Evolutionary conservation across 148 eudicot genomes (phyloP), one percentile per base, ranked within the genome.

Genomic region (Silene uniflora): DNA sequence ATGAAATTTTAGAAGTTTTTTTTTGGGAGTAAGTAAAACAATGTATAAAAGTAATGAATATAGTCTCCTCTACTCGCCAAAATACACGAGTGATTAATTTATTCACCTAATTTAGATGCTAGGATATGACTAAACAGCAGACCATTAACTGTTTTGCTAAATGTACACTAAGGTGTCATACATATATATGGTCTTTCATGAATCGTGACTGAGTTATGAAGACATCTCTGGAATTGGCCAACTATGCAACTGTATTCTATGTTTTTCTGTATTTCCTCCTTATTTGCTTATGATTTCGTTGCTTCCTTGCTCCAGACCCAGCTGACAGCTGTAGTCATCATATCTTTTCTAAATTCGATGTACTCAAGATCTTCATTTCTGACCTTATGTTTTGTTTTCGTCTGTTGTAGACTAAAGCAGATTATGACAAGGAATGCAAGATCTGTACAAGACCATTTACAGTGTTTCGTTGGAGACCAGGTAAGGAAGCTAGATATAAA

Each of bases 401-500:
- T 9, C 19, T 49, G 62, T 69, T 76, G 86, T 88, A 94, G 98
- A 91, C 93, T 60, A 90, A 83, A 83, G 93, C 96, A 71, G 88
- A 91, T 71, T 90, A 87, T 63, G 96, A 90, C 55, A 94, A 94
- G 85, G 98, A 94, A 77, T 94, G 98, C 86, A 94, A 94, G 85
- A 94, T 94, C 69, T 91, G 97, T 81, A 90, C 93, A 4, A 79
- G 98, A 79, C 98, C 98, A 2, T 94, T 94, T 79, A 94, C 97
- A 9, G 98, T 94, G 69, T 94, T 94, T 71, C 91, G 98, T 77
- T 94, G 97, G 98, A 94, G 98, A 81, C 97, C 97, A 54, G 98
- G 98, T 65, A 90, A 97, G 62, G 98, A 94, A 84, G 93, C 97
- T 49, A 95, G 96, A 76, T 90, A 95, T 67, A 95, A 92, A 80